phyloP scores from a whole-genome alignment of 208 protist species.

The Lotmaria passim region DNA sequence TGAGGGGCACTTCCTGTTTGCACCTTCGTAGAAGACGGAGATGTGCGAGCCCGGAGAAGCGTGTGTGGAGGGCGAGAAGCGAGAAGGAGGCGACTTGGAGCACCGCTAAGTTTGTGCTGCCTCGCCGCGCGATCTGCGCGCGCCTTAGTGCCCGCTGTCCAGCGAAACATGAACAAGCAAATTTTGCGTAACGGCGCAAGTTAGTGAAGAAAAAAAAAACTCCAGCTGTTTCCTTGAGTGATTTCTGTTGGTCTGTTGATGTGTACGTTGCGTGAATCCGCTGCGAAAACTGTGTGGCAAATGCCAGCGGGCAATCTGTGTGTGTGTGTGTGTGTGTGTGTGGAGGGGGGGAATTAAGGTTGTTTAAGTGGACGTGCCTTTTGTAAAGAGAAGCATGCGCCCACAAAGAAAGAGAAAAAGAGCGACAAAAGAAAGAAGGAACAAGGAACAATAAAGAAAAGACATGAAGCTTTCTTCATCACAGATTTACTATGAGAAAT shows the following conservation, averaged over 20 bases:
- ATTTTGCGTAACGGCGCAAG: too few relatives aligned
- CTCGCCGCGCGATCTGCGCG: slow-evolving; percentile 36
- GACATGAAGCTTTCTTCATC: too few relatives aligned
- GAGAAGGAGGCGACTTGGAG: slow-evolving; percentile 20
- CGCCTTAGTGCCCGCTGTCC: slow-evolving; percentile 50
- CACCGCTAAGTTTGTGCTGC: slow-evolving; percentile 8
- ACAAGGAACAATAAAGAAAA: background rate
- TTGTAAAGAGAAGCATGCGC: too few relatives aligned
- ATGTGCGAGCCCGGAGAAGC: too few relatives aligned
- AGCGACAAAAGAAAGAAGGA: background rate
- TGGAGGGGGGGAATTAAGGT: too few relatives aligned
- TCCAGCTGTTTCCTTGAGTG: background rate
- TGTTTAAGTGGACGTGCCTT: too few relatives aligned
- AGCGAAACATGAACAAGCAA: slow-evolving; percentile 42
- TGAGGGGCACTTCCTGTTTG: too few relatives aligned
- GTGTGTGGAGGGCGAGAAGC: slow-evolving; percentile 6
- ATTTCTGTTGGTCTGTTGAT: background rate
- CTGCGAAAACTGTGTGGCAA: too few relatives aligned
- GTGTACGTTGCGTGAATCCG: background rate
- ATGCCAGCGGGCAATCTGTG: too few relatives aligned
- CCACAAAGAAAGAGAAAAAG: background rate
- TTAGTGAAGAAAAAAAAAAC: too few relatives aligned
- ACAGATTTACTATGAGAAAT: too few relatives aligned
- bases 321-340: too few relatives aligned
- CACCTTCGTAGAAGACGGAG: background rate